Evolutionary conservation across 2,329 filamentous ascomycete genomes (phyloP), one percentile per base, ranked within the genome.

Genomic region (Botrytis cinerea): DNA sequence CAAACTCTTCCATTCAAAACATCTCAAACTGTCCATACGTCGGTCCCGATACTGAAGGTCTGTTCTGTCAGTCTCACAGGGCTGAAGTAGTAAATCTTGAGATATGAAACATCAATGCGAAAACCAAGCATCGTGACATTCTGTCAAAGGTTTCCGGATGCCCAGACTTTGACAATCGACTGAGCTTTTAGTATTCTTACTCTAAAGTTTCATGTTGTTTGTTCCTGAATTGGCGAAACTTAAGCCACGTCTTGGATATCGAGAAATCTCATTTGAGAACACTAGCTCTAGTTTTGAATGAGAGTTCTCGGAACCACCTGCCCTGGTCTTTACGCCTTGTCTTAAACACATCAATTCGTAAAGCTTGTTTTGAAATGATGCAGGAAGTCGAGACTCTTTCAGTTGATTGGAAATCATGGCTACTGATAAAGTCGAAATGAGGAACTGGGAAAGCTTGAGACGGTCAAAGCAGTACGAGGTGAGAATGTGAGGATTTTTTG

Each of bases 131-230:
- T 22, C 12, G 40, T 10, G 7, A 25, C 10, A 46, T 18, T 35
- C 18, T 6, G 7, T 35, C 25, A 18, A 45, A n/a, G 1, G 14
- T 16, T 62, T 71, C 38, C 57, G 8, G 69, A 51, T n/a, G 32
- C 43, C 32, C 22, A 71, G 57, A 71, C 28, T 71, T 71, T 71
- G 57, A 62, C 43, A 62, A 12, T 8, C 8, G 25, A 16, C 5
- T 22, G 20, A 62, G 57, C n/a, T 38, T 70, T 43, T n/a, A 16
- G n/a, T 28, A 25, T 22, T 10, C 32, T 28, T 70, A n/a, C 10
- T 22, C 46, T 16, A 0, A 14, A 12, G 16, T 22, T 63, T 45
- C 2, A 45, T 45, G 32, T 0, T 32, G 10, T 61, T 5, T 5
- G 32, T 61, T 38, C 10, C 12, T 16, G 22, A 6, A 40, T 38